Evolutionary conservation across 192 early-diverging fungal genomes (phyloP).

Genomic region (Coemansia erecta): DNA sequence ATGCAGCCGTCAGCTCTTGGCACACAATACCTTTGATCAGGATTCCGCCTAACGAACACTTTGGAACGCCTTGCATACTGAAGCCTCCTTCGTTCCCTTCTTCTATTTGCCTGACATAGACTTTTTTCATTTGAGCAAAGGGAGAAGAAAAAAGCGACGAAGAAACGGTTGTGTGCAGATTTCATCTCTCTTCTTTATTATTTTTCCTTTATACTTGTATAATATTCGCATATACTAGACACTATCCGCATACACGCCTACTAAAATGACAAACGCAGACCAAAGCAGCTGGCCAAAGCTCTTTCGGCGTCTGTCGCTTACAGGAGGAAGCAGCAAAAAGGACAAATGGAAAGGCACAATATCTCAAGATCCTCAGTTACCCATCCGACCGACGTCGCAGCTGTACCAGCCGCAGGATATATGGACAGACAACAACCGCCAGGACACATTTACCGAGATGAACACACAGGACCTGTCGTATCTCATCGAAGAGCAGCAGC

Average conservation of each 20-base stretch:
- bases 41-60: no score
- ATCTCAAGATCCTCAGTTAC: neutral
- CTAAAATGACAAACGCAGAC: conserved; percentile 21
- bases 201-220: neutral
- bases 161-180: no score
- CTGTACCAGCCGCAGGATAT: conserved; percentile 30
- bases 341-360: neutral
- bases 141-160: neutral
- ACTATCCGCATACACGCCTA: neutral
- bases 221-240: no score
- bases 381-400: conserved; percentile 7
- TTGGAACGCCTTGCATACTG: conserved; percentile 1
- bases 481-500: conserved; percentile 6
- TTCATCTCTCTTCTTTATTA: neutral
- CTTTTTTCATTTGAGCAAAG: conserved; percentile 1
- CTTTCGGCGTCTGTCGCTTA: conserved; percentile 23
- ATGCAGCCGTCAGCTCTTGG: no score
- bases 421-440: conserved; percentile 3
- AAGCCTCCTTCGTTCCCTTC: neutral
- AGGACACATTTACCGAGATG: neutral
- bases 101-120: no score
- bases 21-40: no score
- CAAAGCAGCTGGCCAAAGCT: conserved; percentile 26
- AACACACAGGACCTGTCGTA: neutral
- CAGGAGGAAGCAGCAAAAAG: neutral